Percentiles rank a stretch among this genome's conserved stretches.
These are phyloP conservation scores for Zygosaccharomyces siamensis DNA, from an alignment of 805 yeast genomes.

Conservation along the genomic window DNA sequence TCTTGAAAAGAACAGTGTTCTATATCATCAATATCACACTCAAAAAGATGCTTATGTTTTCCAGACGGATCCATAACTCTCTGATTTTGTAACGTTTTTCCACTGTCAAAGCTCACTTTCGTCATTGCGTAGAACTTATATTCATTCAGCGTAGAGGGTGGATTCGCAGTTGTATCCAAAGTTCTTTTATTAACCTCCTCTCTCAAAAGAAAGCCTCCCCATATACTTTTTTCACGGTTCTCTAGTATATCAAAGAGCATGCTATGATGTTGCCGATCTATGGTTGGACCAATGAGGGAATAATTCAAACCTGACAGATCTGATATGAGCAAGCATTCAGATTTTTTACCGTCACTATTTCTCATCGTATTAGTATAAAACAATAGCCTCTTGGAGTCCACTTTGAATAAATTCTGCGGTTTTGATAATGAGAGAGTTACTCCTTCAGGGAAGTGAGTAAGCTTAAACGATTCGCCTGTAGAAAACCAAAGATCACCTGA, in stretches of 20 bases:
- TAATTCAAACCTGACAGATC: no score
- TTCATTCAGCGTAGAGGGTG: not conserved
- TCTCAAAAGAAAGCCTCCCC: no score
- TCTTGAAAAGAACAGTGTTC: slow-evolving; percentile 46
- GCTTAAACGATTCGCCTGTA: slow-evolving; percentile 41
- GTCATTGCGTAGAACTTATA: slow-evolving; percentile 26
- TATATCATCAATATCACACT: slow-evolving; percentile 28
- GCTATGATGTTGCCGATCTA: no score
- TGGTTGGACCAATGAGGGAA: no score
- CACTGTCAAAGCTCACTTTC: slow-evolving; percentile 47
- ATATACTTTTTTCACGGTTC: no score
- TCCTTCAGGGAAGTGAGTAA: slow-evolving; percentile 38
- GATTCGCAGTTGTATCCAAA: no score
- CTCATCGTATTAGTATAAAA: not conserved
- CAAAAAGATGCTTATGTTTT: slow-evolving; percentile 34
- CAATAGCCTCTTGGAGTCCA: slow-evolving; percentile 11
- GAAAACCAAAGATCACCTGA: slow-evolving; percentile 40
- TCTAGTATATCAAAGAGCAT: no score
- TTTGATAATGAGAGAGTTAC: slow-evolving; percentile 34
- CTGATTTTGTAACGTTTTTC: slow-evolving; percentile 41
- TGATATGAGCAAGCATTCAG: no score
- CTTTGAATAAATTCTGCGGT: slow-evolving; percentile 37
- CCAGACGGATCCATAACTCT: slow-evolving; percentile 39
- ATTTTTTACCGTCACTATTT: no score
- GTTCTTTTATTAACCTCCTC: no score